Base-by-base conservation (phyloP, 192 early-diverging fungal genomes). In the Backusella sp. region DNA sequence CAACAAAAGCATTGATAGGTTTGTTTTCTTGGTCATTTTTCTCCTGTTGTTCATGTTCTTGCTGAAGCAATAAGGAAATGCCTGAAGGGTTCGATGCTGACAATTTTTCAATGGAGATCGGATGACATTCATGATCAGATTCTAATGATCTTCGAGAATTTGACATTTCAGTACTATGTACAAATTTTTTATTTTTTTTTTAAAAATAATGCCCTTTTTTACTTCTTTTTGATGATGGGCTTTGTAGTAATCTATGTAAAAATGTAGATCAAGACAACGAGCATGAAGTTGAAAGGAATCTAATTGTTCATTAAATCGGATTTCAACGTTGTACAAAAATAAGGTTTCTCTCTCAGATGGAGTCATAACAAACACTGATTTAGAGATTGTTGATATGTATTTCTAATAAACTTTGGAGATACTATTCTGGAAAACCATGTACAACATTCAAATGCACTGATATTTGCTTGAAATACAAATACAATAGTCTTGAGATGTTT, bases 271-370 rank as follows among this genome's bases (percentile, higher is more conserved):
- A 14, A 26, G 28, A 28, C 56, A 62, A 62, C 56, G 26, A 62
- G 56, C 56, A 62, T 62, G 26, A 62, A 28, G 23, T 28, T 62
- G 11, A 26, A 62, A n/a, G 11, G 26, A 23, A 11, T 62, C 12
- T 4, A 28, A 28, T 14, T 62, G 23, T 62, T 62, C 26, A 62
- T 11, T 62, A 62, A 62, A 62, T 9, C 26, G 56, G 26, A 62
- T 26, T 26, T 28, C 11, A 62, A 26, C 11, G 56, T 62, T 12
- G 23, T 14, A 62, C 56, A 62, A 5, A 26, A 62, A 62, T 62
- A 62, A 62, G 56, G 56, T 62, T 62, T 62, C 26, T 62, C 23
- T 59, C 53, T 59, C 53, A 59, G 53, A 59, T 59, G 53, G 9
- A 12, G 21, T 59, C 53, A 59, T 59, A 59, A 11, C 53, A 59